These are phyloP conservation scores for Tetrapisispora taiwanensis DNA, from an alignment of 805 yeast genomes.

Conservation along the genomic window DNA sequence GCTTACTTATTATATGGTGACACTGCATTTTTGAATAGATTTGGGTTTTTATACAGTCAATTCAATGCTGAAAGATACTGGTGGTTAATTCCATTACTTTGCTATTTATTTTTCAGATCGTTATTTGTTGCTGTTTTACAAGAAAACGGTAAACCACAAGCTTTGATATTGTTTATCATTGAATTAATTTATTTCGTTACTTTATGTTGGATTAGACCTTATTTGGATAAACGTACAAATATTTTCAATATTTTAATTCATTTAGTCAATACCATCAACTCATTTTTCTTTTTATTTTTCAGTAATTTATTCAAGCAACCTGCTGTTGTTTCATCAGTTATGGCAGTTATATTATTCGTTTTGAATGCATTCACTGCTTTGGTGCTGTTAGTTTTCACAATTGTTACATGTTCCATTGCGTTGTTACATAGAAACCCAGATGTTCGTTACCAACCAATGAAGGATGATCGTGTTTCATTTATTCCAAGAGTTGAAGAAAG, in stretches of 20 bases:
- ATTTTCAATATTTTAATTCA: constrained; percentile 84
- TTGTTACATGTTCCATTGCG: constrained; percentile 79
- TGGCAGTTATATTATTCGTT: constrained; percentile 83
- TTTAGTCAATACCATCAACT: constrained; percentile 67
- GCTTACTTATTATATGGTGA: constrained; percentile 89
- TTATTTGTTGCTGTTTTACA: constrained; percentile 84
- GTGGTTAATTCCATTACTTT: constrained; percentile 59
- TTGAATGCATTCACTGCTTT: constrained; percentile 84
- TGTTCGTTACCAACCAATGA: constrained; percentile 89
- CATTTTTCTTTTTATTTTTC: constrained; percentile 81
- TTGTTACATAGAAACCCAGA: constrained; percentile 86
- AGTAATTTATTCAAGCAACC: constrained; percentile 78
- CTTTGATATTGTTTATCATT: constrained; percentile 62
- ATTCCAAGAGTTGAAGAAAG: constrained; percentile 46
- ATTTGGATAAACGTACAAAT: constrained; percentile 89
- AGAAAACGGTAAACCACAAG: constrained; percentile 67
- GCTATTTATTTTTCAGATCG: constrained; percentile 62
- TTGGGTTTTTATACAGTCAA: constrained; percentile 88
- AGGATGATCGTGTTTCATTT: constrained; percentile 93
- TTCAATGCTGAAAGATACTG: constrained; percentile 80
- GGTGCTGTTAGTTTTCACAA: constrained; percentile 71
- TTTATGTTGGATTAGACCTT: constrained; percentile 70
- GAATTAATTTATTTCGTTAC: constrained; percentile 62
- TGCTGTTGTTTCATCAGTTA: constrained; percentile 77
- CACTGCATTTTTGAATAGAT: constrained; percentile 64